Percentiles rank a stretch among this genome's conserved stretches.
phyloP scores from a whole-genome alignment of 805 yeast genomes.

The Candida taoyuanica region DNA sequence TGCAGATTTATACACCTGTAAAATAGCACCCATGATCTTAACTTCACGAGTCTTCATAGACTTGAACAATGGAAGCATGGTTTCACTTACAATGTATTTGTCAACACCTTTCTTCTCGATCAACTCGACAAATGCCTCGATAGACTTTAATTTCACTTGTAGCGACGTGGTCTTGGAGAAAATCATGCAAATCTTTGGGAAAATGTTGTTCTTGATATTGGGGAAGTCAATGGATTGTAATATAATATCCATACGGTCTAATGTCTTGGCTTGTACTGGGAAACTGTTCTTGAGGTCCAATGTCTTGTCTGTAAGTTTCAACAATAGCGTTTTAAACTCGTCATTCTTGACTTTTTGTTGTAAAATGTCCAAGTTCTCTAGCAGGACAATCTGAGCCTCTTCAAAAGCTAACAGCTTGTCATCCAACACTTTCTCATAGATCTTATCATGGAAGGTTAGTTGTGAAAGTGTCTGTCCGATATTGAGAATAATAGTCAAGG shows the following conservation, averaged over 20 bases:
- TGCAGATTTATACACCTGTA: conserved; percentile 36
- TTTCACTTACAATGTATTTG: conserved; percentile 65
- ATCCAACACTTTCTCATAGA: conserved; percentile 23
- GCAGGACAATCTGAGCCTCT: conserved; percentile 39
- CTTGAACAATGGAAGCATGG: conserved; percentile 72
- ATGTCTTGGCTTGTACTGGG: conserved; percentile 49
- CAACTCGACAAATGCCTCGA: conserved; percentile 54
- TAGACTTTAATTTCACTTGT: conserved; percentile 67
- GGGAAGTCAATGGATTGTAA: conserved; percentile 56
- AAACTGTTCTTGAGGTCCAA: conserved; percentile 28
- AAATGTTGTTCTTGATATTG: conserved; percentile 66
- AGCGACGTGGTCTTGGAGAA: conserved; percentile 84
- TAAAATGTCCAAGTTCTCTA: conserved; percentile 46
- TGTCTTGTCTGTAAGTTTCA: conserved; percentile 38
- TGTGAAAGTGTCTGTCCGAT: conserved; percentile 68
- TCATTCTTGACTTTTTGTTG: conserved; percentile 38
- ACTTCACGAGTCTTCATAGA: conserved; percentile 75
- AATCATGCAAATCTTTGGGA: conserved; percentile 65
- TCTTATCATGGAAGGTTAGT: conserved; percentile 64
- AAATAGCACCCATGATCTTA: conserved; percentile 48
- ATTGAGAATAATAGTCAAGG: conserved; percentile 51
- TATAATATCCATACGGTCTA: conserved; percentile 39
- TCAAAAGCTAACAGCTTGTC: conserved; percentile 33
- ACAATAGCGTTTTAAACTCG: conserved; percentile 45
- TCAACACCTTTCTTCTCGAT: conserved; percentile 62